These are phyloP conservation scores for Tremella fuciformis DNA, from an alignment of 768 basidiomycete genomes.

Conservation along the genomic window DNA sequence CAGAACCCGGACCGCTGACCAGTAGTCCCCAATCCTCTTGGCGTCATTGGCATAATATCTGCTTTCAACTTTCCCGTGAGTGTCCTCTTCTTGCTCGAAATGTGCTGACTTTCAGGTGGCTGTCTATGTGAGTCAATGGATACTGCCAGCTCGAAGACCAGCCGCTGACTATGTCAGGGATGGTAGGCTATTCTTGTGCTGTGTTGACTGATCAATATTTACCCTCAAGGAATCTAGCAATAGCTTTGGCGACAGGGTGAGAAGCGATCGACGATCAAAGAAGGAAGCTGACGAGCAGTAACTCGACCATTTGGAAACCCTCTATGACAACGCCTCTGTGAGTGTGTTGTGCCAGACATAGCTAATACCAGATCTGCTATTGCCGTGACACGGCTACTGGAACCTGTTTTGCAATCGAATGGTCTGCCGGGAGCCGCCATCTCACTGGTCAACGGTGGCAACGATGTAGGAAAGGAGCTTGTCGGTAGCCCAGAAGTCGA, in stretches of 20 bases:
- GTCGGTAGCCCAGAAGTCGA: slow-evolving; percentile 72
- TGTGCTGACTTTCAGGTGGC: slow-evolving; percentile 29
- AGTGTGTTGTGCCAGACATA: slow-evolving; percentile 1
- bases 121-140: slow-evolving; percentile 29
- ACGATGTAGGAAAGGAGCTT: slow-evolving; percentile 72
- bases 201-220: no score
- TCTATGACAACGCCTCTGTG: slow-evolving; percentile 81
- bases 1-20: slow-evolving; percentile 10
- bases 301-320: slow-evolving; percentile 87
- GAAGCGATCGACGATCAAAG: neutral
- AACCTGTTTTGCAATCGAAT: slow-evolving; percentile 75
- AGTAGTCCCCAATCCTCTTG: slow-evolving; percentile 84
- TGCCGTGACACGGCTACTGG: slow-evolving; percentile 80
- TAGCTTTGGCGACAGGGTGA: slow-evolving; percentile 60
- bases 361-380: slow-evolving; percentile 57
- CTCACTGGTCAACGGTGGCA: slow-evolving; percentile 76
- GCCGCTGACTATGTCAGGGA: neutral
- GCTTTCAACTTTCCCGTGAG: slow-evolving; percentile 88
- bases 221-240: slow-evolving; percentile 73
- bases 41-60: slow-evolving; percentile 69
- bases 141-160: neutral
- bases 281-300: slow-evolving; percentile 4
- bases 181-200: neutral
- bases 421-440: slow-evolving; percentile 80
- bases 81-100: slow-evolving; percentile 1